Evolutionary conservation across 108 stramenopile genomes (phyloP).

Genomic region (Nitzschia putrida): DNA sequence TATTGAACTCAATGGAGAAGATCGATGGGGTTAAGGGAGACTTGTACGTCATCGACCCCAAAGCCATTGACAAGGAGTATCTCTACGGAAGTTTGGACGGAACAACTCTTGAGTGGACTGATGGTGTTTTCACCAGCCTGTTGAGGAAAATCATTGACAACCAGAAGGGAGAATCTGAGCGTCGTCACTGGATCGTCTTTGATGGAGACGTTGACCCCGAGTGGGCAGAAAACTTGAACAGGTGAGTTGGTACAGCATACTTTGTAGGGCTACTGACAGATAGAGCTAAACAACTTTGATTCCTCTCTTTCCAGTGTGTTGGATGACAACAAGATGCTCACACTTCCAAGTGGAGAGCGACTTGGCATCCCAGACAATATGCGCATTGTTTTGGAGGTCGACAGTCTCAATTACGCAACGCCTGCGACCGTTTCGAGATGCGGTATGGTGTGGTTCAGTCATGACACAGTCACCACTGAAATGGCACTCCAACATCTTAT

Average conservation of each 20-base stretch:
- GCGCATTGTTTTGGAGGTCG: constrained; percentile 92
- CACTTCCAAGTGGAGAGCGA: constrained; percentile 94
- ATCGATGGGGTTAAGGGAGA: constrained; percentile 91
- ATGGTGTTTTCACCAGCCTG: constrained; percentile 94
- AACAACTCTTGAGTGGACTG: constrained; percentile 99
- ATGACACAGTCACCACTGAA: constrained; percentile 84
- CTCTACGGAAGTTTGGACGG: constrained; percentile 95
- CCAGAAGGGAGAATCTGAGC: constrained; percentile 90
- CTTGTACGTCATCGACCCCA: constrained; percentile 94
- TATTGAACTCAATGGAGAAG: constrained; percentile 80
- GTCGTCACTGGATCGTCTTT: constrained; percentile 94
- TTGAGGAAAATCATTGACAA: constrained; percentile 86
- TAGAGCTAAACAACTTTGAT: neutral
- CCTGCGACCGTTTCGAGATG: constrained; percentile 98
- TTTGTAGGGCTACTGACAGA: neutral
- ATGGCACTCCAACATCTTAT: constrained; percentile 75
- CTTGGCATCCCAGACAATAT: constrained; percentile 87
- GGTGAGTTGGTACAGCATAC: constrained; percentile 31
- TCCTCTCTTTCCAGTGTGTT: constrained; percentile 67
- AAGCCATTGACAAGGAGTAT: constrained; percentile 90
- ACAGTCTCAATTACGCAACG: constrained; percentile 93
- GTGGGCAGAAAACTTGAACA: constrained; percentile 81
- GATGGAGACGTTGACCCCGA: constrained; percentile 98
- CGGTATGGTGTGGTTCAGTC: constrained; percentile 97
- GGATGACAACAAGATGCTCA: constrained; percentile 96